A percentile compares a stretch with the other conserved stretches of the same genome.
phyloP scores from a whole-genome alignment of 2,329 filamentous ascomycete genomes.

The Rosellinia necatrix region DNA sequence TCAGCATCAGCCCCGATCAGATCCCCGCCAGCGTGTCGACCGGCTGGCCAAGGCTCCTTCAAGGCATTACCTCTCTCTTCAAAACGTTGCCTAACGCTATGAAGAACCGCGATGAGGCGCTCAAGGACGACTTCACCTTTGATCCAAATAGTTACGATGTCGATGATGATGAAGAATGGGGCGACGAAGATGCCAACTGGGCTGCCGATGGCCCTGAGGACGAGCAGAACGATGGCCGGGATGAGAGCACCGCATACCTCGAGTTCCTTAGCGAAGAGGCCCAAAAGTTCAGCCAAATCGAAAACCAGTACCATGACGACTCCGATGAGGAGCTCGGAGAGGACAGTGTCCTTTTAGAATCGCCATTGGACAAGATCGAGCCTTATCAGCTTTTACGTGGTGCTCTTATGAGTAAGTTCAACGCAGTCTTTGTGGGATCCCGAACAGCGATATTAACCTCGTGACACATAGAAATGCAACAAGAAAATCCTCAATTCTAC shows the following conservation, averaged over 20 bases:
- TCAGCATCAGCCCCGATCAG: conserved; percentile 78
- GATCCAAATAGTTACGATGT: conserved; percentile 64
- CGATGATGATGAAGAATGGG: conserved; percentile 79
- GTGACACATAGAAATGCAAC: conserved; percentile 71
- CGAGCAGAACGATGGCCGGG: conserved; percentile 69
- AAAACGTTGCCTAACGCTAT: conserved; percentile 85
- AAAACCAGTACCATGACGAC: conserved; percentile 56
- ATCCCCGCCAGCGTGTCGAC: conserved; percentile 92
- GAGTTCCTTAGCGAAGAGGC: conserved; percentile 97
- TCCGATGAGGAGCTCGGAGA: conserved; percentile 90
- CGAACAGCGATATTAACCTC: conserved; percentile 28
- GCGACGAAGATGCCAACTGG: conserved; percentile 83
- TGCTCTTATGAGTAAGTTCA: conserved; percentile 76
- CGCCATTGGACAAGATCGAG: conserved; percentile 92
- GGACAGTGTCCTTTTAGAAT: conserved; percentile 90
- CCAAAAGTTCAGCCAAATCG: conserved; percentile 77
- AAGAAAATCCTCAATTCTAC: conserved; percentile 89
- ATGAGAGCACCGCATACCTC: conserved; percentile 91
- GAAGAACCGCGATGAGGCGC: conserved; percentile 90
- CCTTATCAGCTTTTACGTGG: conserved; percentile 88
- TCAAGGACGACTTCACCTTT: conserved; percentile 82
- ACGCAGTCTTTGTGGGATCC: not conserved
- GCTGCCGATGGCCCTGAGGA: conserved; percentile 74
- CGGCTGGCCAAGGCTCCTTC: conserved; percentile 90
- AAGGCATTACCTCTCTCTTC: conserved; percentile 87